A percentile compares a stretch with the other conserved stretches of the same genome.
These are phyloP conservation scores for Cryphonectria naterciae DNA, from an alignment of 2,329 filamentous ascomycete genomes.

Conservation along the genomic window DNA sequence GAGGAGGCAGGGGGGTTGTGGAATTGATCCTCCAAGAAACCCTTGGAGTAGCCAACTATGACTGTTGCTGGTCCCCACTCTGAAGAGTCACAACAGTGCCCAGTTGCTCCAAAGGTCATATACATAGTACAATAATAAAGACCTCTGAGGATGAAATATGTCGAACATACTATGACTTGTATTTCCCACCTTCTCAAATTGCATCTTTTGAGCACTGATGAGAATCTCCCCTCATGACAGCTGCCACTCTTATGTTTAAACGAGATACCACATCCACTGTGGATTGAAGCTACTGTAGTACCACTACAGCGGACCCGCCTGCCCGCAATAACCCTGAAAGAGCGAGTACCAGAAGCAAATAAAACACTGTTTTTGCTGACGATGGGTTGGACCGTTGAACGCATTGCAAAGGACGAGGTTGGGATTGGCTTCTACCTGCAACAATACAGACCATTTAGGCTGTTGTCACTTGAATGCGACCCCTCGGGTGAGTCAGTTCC, in stretches of 20 bases:
- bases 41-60: background rate
- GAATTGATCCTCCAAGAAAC: background rate
- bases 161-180: background rate
- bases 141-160: background rate
- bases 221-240: background rate
- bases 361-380: no score
- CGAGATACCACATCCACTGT: background rate
- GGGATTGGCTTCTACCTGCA: slow-evolving; percentile 37
- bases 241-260: background rate
- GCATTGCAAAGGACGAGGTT: slow-evolving; percentile 33
- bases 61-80: background rate
- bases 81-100: background rate
- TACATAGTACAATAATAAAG: background rate
- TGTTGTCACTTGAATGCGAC: slow-evolving; percentile 35
- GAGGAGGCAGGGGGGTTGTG: background rate
- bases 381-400: slow-evolving; percentile 33
- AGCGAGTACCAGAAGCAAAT: background rate
- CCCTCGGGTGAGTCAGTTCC: slow-evolving; percentile 34
- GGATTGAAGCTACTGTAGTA: background rate
- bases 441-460: slow-evolving; percentile 38
- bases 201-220: background rate
- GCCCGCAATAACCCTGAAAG: background rate
- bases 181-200: background rate
- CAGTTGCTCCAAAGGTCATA: background rate
- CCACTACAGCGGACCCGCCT: background rate